Percentiles rank a stretch among this genome's conserved stretches.
Evolutionary conservation across 2,329 filamentous ascomycete species (phyloP).

Genomic region (Colletotrichum sp.): DNA sequence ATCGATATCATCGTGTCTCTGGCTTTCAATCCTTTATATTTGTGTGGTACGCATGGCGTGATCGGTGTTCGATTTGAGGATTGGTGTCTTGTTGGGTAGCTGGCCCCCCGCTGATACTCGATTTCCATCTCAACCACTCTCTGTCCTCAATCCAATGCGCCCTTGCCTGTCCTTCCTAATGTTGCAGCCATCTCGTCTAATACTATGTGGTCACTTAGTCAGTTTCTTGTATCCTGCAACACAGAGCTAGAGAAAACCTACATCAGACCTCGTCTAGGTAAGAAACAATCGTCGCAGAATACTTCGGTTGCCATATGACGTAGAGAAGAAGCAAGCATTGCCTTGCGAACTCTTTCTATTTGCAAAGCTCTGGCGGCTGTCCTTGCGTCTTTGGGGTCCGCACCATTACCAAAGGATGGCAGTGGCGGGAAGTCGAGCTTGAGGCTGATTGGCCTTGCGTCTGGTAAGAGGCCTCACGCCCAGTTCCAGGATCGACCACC

Average conservation of each 20-base stretch:
- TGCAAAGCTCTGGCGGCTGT: background rate
- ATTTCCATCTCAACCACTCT: background rate
- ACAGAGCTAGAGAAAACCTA: background rate
- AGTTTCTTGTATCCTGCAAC: background rate
- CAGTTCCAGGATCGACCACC: background rate
- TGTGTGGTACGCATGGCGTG: background rate
- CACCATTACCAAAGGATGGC: background rate
- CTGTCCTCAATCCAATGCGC: background rate
- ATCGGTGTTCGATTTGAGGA: background rate
- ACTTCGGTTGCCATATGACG: background rate
- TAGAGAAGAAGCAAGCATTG: background rate
- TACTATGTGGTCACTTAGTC: background rate
- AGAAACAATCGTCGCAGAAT: background rate
- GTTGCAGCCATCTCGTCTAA: background rate
- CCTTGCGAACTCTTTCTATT: background rate
- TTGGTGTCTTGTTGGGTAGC: background rate
- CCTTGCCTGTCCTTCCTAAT: background rate
- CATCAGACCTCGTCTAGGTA: background rate
- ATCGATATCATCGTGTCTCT: background rate
- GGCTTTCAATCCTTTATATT: background rate
- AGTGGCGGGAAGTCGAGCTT: background rate
- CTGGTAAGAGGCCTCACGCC: background rate
- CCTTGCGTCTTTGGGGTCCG: background rate
- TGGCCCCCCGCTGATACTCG: background rate
- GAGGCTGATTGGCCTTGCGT: background rate